Evolutionary conservation across 228 moss, liverwort and hornwort species (phyloP), one percentile per base, ranked within the genome.

Genomic region (Sphagnum magellanicum): DNA sequence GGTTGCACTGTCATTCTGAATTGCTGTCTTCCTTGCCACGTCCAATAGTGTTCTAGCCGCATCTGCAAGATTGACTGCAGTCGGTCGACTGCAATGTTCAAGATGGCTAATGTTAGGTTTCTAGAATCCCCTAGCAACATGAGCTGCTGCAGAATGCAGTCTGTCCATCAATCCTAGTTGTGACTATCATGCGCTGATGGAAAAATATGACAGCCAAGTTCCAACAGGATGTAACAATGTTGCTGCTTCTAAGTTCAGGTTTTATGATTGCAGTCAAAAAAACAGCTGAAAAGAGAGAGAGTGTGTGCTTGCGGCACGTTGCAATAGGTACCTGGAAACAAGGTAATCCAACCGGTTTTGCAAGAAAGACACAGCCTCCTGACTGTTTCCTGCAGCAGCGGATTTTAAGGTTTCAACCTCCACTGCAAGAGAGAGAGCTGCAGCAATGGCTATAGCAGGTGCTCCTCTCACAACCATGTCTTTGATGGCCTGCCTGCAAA

Each of bases 391-490:
- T 48, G 78, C 68, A 50, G 72, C 69, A 8, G 79, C 70, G 6
- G 6, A 48, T 49, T 75, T 70, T 69, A 85, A 67, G 50, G 70
- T 73, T 51, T 74, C 76, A 52, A 96, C 84, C 81, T 96, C 96
- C 50, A 96, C 93, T 1, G 96, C 96, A 63, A 96, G 73, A 61
- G 93, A 72, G 16, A 96, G 91, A 5, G 83, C 93, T 57, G 91
- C 96, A 63, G 91, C 81, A 10, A 96, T 91, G 53, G 93, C 96
- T 49, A 96, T 96, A 50, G 93, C 93, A 62, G 96, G 96, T 60
- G 96, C 96, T 12, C 96, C 96, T 5, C 91, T 88, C 61, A 93
- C 96, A 8, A 96, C 89, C 92, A 96, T 96, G 58, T 96, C 86
- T 51, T 66, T 80, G 64, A 97, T 97, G 7, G 96, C 93, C 46